Percentiles rank a stretch among this genome's conserved stretches.
These are phyloP conservation scores for Vitis cinerea DNA, from an alignment of 164 flowering plant species.

Conservation along the genomic window DNA sequence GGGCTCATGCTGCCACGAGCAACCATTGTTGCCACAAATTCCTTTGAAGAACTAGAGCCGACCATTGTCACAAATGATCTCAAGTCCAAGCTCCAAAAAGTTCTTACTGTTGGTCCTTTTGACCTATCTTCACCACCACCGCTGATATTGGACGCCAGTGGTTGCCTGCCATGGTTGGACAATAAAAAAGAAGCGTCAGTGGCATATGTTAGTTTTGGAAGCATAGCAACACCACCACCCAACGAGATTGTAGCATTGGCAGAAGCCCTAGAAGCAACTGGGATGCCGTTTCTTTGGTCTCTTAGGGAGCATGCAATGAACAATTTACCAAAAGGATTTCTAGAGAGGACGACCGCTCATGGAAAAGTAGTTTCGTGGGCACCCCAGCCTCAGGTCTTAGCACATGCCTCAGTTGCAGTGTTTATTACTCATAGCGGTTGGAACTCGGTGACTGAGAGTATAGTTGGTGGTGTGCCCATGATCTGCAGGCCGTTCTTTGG, in stretches of 20 bases:
- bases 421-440: conserved; percentile 18
- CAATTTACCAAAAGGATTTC: conserved; percentile 14
- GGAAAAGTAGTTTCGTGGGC: conserved; percentile 19
- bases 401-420: conserved; percentile 6
- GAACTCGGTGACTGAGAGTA: conserved; percentile 16
- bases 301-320: background rate
- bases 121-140: background rate
- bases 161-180: conserved; percentile 15
- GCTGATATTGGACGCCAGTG: background rate
- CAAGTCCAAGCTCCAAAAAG: conserved; percentile 14
- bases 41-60: conserved; percentile 43
- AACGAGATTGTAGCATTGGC: conserved; percentile 12
- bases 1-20: conserved; percentile 30
- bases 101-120: conserved; percentile 21
- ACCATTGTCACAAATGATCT: conserved; percentile 8
- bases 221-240: conserved; percentile 1
- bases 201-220: conserved; percentile 11
- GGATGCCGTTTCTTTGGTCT: conserved; percentile 16
- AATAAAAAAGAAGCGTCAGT: conserved; percentile 8
- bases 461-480: conserved; percentile 17
- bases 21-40: conserved; percentile 31
- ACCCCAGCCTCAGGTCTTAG: conserved; percentile 6
- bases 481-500: conserved; percentile 17
- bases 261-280: conserved; percentile 11
- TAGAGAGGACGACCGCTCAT: background rate